Conservation (phyloP, 768 basidiomycete genomes). For the Cystofilobasidium macerans region DNA sequence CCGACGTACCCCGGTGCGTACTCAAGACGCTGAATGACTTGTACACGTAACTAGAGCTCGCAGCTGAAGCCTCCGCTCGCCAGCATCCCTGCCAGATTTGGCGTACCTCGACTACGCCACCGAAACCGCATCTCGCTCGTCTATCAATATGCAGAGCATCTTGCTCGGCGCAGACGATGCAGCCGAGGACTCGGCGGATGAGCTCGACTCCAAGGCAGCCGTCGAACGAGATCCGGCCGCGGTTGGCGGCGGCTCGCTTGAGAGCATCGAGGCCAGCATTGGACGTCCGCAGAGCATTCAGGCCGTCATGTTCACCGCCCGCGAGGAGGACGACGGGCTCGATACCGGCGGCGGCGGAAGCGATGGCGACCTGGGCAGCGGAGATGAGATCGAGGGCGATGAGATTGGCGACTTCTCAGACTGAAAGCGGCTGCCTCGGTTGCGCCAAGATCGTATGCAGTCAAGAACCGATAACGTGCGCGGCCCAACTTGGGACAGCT, state of each 20-base stretch:
- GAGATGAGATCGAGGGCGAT: conserved; percentile 5
- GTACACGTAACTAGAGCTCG: background rate
- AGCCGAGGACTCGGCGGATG: background rate
- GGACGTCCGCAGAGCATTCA: background rate
- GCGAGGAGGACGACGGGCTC: background rate
- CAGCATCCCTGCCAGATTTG: conserved; percentile 11
- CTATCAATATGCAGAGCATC: conserved; percentile 7
- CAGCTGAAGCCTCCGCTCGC: background rate
- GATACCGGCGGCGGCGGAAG: background rate
- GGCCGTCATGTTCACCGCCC: background rate
- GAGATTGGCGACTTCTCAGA: background rate
- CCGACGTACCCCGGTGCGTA: conserved; percentile 19
- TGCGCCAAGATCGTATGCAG: too few species aligned
- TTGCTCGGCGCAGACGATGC: background rate
- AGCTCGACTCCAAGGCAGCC: background rate
- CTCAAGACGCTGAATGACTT: background rate
- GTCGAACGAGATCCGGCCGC: background rate
- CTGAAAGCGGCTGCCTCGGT: too few species aligned
- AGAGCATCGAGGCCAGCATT: background rate
- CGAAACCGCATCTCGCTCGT: background rate
- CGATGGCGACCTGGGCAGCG: background rate
- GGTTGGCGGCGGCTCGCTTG: background rate
- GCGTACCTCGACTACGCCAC: background rate
- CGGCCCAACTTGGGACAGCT: too few species aligned
- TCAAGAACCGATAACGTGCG: too few species aligned